These are phyloP conservation scores for Yamadazyma laniorum DNA, from an alignment of 805 yeast species.

Conservation along the genomic window DNA sequence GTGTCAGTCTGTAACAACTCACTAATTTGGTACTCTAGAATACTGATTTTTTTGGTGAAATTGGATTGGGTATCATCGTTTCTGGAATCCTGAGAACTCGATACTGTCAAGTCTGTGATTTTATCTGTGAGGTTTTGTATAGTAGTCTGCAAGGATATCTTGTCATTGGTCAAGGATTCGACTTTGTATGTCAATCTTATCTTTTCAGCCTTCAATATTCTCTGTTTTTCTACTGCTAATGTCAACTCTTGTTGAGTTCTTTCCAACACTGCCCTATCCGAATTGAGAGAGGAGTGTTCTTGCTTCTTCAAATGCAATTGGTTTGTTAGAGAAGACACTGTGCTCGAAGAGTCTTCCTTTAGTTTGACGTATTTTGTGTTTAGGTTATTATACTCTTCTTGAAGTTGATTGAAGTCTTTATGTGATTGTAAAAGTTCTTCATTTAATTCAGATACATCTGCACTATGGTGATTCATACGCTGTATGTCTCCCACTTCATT, in stretches of 20 bases:
- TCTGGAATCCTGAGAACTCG: conserved; percentile 15
- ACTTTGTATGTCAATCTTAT: conserved; percentile 39
- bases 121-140: conserved; percentile 41
- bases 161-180: conserved; percentile 40
- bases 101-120: conserved; percentile 19
- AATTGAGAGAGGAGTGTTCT: conserved; percentile 15
- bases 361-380: conserved; percentile 16
- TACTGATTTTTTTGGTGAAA: conserved; percentile 19
- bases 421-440: conserved; percentile 21
- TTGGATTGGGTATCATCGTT: conserved; percentile 7
- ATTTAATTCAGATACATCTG: conserved; percentile 8
- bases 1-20: conserved; percentile 43
- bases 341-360: conserved; percentile 22
- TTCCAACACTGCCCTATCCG: conserved; percentile 17
- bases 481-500: conserved; percentile 30
- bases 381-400: conserved; percentile 17
- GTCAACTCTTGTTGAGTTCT: conserved; percentile 38
- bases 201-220: conserved; percentile 44
- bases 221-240: conserved; percentile 42
- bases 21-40: conserved; percentile 42
- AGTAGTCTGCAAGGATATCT: conserved; percentile 31
- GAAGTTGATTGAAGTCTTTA: conserved; percentile 18
- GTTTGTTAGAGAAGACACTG: conserved; percentile 21
- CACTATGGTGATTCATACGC: conserved; percentile 9
- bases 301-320: conserved; percentile 22